Evolutionary conservation across 441 rosid genomes (phyloP).

Genomic region (Aquilaria agallochum): DNA sequence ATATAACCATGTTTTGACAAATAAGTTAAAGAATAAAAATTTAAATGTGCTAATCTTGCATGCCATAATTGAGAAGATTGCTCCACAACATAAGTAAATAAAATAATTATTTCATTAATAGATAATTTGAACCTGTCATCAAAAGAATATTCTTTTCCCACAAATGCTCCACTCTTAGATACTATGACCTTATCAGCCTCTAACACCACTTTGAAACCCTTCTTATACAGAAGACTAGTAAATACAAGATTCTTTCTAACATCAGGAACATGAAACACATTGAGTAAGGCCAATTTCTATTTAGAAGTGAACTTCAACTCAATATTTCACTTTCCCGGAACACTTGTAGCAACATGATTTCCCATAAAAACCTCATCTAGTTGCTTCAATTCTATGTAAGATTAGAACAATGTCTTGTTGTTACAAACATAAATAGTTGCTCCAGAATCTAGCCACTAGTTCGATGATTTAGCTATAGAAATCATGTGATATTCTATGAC

Average conservation of each 20-base stretch:
- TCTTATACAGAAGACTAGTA: no score
- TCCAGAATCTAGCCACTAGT: no score
- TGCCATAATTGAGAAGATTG: background rate
- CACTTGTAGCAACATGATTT: background rate
- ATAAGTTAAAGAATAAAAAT: background rate
- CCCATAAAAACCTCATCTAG: no score
- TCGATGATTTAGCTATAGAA: background rate
- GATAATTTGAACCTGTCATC: background rate
- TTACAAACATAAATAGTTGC: no score
- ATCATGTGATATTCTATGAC: background rate
- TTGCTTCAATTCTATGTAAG: no score
- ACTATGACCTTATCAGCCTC: no score
- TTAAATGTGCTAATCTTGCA: background rate
- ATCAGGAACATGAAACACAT: background rate
- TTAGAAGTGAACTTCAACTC: background rate
- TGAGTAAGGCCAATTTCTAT: background rate
- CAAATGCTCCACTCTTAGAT: no score
- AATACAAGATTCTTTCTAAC: no score
- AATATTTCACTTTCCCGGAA: background rate
- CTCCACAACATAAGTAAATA: background rate
- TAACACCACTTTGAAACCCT: no score
- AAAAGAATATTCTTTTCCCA: no score
- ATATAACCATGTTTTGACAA: background rate
- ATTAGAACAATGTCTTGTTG: no score
- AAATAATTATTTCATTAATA: background rate